phyloP scores from a whole-genome alignment of 2,329 filamentous ascomycete genomes.

The Boeremia lycopersici region DNA sequence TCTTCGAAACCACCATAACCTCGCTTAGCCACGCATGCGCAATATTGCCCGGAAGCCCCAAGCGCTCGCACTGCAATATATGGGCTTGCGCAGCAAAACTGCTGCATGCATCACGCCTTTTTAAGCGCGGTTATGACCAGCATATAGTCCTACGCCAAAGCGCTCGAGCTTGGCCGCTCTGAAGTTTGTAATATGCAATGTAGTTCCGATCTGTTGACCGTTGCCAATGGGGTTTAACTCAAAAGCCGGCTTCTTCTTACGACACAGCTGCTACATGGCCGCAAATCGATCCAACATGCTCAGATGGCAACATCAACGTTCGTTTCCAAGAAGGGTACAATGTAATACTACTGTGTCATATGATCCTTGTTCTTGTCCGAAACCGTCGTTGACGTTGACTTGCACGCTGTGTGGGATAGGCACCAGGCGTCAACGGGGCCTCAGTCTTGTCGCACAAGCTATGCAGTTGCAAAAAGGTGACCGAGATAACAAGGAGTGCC shows the following conservation, averaged over 20 bases:
- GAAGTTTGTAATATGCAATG: neutral
- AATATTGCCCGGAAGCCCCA: conserved; percentile 16
- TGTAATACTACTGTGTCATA: neutral
- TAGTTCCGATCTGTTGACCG: neutral
- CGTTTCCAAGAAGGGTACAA: conserved; percentile 9
- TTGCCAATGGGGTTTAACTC: neutral
- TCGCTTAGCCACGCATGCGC: conserved; percentile 25
- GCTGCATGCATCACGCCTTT: neutral
- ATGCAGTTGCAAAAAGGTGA: too few relatives aligned
- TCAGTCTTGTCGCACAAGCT: too few relatives aligned
- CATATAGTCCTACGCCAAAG: too few relatives aligned
- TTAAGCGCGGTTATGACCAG: too few relatives aligned
- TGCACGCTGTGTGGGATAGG: too few relatives aligned
- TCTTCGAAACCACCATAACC: conserved; percentile 3
- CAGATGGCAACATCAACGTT: neutral
- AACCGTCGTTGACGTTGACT: neutral
- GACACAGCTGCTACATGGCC: neutral
- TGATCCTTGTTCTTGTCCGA: neutral
- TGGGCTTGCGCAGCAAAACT: neutral
- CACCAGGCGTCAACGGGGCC: too few relatives aligned
- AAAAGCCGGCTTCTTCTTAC: neutral
- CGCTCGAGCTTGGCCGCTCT: neutral
- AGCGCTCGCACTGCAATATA: neutral
- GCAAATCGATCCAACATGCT: neutral
- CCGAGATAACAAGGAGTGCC: too few relatives aligned